phyloP scores from a whole-genome alignment of 805 yeast genomes.

The Metschnikowia sp. region DNA sequence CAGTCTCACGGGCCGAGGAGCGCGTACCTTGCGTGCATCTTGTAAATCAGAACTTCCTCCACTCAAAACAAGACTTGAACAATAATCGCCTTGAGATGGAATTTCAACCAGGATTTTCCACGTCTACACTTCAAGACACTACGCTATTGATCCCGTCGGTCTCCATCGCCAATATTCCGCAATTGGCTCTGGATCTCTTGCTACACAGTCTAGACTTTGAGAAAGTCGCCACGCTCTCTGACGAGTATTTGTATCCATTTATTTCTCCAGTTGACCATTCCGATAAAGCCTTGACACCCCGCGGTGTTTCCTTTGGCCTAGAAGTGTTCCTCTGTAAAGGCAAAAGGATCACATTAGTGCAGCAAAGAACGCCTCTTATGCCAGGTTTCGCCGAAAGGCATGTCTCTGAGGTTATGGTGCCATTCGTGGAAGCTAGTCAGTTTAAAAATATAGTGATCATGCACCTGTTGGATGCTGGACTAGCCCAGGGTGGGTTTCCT shows the following conservation, averaged over 20 bases:
- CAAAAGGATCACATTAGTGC: constrained; percentile 54
- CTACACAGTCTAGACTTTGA: constrained; percentile 56
- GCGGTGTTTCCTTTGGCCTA: constrained; percentile 54
- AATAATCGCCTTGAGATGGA: constrained; percentile 2
- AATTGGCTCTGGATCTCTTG: constrained; percentile 69
- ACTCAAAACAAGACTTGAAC: not conserved
- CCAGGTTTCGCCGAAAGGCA: constrained; percentile 55
- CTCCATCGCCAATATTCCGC: constrained; percentile 88
- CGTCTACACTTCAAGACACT: constrained; percentile 21
- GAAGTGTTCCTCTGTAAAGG: constrained; percentile 55
- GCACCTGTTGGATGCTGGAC: constrained; percentile 72
- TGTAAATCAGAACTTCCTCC: too few species aligned
- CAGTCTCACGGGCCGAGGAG: too few species aligned
- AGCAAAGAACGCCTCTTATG: constrained; percentile 82
- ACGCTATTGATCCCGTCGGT: constrained; percentile 73
- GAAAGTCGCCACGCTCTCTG: constrained; percentile 56
- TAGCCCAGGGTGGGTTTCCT: constrained; percentile 24
- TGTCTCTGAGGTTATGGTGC: constrained; percentile 47
- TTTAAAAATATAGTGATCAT: constrained; percentile 52
- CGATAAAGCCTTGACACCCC: constrained; percentile 14
- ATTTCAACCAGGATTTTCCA: constrained; percentile 5
- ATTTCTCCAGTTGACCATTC: constrained; percentile 68
- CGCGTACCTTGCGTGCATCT: too few species aligned
- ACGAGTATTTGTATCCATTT: constrained; percentile 70
- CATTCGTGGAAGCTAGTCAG: constrained; percentile 41